Conservation (phyloP, 176 grass and related monocot genomes). For the Miscanthus lutarioriparius region DNA sequence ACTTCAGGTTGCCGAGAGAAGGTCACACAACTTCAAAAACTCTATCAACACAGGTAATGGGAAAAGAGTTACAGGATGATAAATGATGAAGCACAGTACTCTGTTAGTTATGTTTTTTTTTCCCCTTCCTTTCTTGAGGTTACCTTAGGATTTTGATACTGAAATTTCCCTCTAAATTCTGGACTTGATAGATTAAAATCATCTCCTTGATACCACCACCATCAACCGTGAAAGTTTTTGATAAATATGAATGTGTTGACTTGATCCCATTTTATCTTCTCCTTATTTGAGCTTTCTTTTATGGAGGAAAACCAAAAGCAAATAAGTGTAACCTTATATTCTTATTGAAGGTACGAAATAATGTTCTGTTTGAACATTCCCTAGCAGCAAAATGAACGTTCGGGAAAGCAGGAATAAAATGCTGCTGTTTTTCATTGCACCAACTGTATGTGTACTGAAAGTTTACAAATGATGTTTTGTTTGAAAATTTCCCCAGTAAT, state of each 20-base stretch:
- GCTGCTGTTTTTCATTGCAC: conserved; percentile 19
- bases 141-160: not conserved
- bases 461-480: conserved; percentile 29
- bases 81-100: not conserved
- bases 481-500: not conserved
- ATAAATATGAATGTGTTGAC: not conserved
- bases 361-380: not conserved
- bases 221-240: not conserved
- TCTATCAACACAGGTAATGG: too few relatives aligned
- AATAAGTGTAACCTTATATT: conserved; percentile 1
- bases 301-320: not conserved
- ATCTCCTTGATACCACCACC: not conserved
- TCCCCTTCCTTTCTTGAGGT: not conserved
- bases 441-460: not conserved
- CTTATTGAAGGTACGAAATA: not conserved
- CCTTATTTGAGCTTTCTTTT: not conserved
- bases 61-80: not conserved
- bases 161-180: not conserved
- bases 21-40: too few relatives aligned
- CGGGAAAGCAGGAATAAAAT: not conserved
- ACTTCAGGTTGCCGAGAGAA: too few relatives aligned
- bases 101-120: not conserved
- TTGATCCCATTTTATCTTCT: not conserved
- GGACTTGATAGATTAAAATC: not conserved
- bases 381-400: not conserved